Evolutionary conservation across 345 rosid species (phyloP).

Genomic region (Bruguiera parviflora): DNA sequence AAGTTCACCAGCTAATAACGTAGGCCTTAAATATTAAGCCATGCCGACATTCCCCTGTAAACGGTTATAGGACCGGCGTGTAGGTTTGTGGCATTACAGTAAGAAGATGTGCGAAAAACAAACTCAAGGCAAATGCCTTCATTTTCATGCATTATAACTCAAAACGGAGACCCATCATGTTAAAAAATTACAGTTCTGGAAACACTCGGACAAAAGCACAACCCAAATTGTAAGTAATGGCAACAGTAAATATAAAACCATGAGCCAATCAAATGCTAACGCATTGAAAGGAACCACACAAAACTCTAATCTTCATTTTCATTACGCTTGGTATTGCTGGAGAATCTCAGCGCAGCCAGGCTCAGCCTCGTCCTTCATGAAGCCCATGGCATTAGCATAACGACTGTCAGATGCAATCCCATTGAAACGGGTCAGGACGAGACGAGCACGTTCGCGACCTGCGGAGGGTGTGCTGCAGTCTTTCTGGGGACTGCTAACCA

Average conservation of each 20-base stretch:
- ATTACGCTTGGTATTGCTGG: slow-evolving; percentile 52
- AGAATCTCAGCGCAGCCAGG: slow-evolving; percentile 65
- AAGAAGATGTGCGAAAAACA: no score
- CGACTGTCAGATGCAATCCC: slow-evolving; percentile 60
- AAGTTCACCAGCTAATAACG: no score
- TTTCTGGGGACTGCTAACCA: slow-evolving; percentile 55
- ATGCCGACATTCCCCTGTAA: no score
- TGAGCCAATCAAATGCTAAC: not conserved
- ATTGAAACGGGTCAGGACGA: slow-evolving; percentile 60
- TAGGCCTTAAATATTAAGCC: no score
- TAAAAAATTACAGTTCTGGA: no score
- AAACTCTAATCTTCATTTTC: slow-evolving; percentile 33
- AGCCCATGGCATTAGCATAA: slow-evolving; percentile 67
- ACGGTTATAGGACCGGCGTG: no score
- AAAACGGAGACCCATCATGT: no score
- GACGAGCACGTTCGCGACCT: slow-evolving; percentile 81
- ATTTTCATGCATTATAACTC: no score
- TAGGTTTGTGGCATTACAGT: no score
- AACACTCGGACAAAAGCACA: no score
- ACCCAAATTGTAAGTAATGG: not conserved
- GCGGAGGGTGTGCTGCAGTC: slow-evolving; percentile 46
- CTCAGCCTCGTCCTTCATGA: slow-evolving; percentile 38
- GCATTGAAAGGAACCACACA: no score
- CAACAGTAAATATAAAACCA: not conserved
- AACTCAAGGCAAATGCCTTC: no score